phyloP scores from a whole-genome alignment of 768 basidiomycete genomes.

The Daedaleopsis sinensis region DNA sequence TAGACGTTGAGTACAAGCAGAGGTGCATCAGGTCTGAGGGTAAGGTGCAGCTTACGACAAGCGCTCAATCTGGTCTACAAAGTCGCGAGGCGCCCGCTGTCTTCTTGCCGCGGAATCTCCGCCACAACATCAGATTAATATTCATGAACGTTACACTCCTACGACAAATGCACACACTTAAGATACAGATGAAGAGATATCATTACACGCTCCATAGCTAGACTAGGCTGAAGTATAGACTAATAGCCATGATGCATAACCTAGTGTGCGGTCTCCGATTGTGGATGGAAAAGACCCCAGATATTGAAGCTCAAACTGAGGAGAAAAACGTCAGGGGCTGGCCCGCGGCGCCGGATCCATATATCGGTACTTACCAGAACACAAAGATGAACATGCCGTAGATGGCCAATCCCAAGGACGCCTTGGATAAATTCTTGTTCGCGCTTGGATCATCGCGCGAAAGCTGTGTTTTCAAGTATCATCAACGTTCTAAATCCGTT shows the following conservation, averaged over 20 bases:
- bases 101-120: slow-evolving; percentile 5
- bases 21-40: slow-evolving; percentile 38
- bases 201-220: no score
- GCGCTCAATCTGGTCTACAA: slow-evolving; percentile 16
- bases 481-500: background rate
- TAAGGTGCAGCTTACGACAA: slow-evolving; percentile 20
- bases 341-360: background rate
- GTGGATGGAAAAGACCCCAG: slow-evolving; percentile 57
- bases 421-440: slow-evolving; percentile 55
- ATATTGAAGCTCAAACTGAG: slow-evolving; percentile 79
- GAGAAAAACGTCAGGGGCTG: slow-evolving; percentile 4
- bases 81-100: slow-evolving; percentile 9
- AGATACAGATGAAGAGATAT: background rate
- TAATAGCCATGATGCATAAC: background rate
- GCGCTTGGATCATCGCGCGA: slow-evolving; percentile 65
- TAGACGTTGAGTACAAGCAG: slow-evolving; percentile 21
- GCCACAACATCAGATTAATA: background rate
- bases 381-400: slow-evolving; percentile 84
- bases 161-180: background rate
- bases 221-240: no score
- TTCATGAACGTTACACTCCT: background rate
- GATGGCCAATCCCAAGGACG: slow-evolving; percentile 63
- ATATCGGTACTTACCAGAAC: slow-evolving; percentile 69
- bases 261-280: slow-evolving; percentile 20
- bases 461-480: slow-evolving; percentile 47